Evolutionary conservation across 1,284 basidiomycete species (phyloP), one percentile per base, ranked within the genome.

Genomic region (Trichosporon ovoides): DNA sequence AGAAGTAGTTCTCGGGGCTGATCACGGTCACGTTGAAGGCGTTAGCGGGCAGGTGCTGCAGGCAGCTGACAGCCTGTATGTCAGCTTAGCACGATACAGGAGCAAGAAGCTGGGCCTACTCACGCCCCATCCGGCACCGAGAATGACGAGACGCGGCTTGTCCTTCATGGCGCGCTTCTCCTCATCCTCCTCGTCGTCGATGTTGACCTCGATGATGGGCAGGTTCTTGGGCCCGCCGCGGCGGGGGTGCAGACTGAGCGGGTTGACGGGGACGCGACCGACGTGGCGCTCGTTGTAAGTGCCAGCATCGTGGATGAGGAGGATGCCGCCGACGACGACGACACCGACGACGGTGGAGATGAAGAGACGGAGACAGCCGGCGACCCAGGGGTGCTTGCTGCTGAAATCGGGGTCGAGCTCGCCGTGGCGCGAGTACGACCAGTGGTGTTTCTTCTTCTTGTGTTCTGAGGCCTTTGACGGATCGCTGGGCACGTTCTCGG

Each of bases 91-190:
- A 19, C 22, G 19, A n/a, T n/a, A n/a, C n/a, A n/a, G n/a, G n/a
- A n/a, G n/a, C 7, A 20, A 4, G 1, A 3, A 52, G 34, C 18
- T 31, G 33, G 33, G 34, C 11, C 13, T 1, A 85, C 90, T 77
- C 76, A 94, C 92, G 50, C 92, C 93, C 93, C 93, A 97, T 7
- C 93, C 93, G 50, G 89, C 92, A 38, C 93, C 93, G 35, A 97
- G 81, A 58, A 97, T 86, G 56, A 97, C 91, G n/a, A 97, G 81
- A 67, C 84, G 85, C 12, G 92, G 92, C 75, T 91, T 93, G 51
- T 81, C 74, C 7, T 81, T 80, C 55, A 92, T 78, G 16, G 79
- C 78, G 61, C 78, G 78, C 61, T 84, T 83, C 59, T 84, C 83
- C 50, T 86, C 85, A 68, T 88, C 85, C 65, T 91, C 85, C 52